Percentiles rank a stretch among this genome's conserved stretches.
Evolutionary conservation across 1,284 basidiomycete species (phyloP).

Genomic region (Trametes sp.): DNA sequence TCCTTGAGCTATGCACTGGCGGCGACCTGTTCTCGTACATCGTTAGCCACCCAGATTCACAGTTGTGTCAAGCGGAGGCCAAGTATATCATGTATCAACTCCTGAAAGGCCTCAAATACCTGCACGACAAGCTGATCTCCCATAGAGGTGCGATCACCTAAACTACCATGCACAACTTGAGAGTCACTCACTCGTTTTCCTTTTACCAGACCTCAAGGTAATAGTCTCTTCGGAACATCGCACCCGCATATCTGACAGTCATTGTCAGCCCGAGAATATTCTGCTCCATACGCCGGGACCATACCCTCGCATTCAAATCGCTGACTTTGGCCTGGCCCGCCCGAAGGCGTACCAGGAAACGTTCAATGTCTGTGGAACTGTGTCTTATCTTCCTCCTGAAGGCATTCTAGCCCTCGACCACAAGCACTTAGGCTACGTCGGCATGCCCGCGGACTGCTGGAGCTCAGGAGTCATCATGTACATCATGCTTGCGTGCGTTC

Average conservation of each 20-base stretch:
- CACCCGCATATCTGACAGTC: constrained; percentile 3
- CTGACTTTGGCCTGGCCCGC: constrained; percentile 88
- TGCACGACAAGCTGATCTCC: constrained; percentile 79
- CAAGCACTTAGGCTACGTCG: constrained; percentile 73
- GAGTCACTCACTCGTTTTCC: background rate
- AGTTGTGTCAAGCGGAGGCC: constrained; percentile 78
- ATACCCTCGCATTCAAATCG: constrained; percentile 84
- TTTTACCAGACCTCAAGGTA: constrained; percentile 73
- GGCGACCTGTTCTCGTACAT: constrained; percentile 85
- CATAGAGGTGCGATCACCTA: constrained; percentile 71
- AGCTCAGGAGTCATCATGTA: constrained; percentile 81
- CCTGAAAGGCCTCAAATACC: constrained; percentile 73
- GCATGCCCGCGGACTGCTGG: constrained; percentile 87
- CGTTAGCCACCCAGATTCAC: constrained; percentile 61
- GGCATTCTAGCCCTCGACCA: constrained; percentile 78
- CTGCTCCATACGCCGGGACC: constrained; percentile 76
- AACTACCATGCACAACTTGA: background rate
- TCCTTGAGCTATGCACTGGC: constrained; percentile 79
- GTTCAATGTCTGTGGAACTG: constrained; percentile 82
- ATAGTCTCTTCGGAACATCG: background rate
- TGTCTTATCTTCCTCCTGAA: constrained; percentile 87
- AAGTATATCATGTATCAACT: constrained; percentile 88
- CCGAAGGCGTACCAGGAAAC: constrained; percentile 80
- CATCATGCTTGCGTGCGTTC: constrained; percentile 78
- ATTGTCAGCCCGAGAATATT: constrained; percentile 81